phyloP scores from a whole-genome alignment of 306 rosid genomes.

The Casuarina cunninghamiana region DNA sequence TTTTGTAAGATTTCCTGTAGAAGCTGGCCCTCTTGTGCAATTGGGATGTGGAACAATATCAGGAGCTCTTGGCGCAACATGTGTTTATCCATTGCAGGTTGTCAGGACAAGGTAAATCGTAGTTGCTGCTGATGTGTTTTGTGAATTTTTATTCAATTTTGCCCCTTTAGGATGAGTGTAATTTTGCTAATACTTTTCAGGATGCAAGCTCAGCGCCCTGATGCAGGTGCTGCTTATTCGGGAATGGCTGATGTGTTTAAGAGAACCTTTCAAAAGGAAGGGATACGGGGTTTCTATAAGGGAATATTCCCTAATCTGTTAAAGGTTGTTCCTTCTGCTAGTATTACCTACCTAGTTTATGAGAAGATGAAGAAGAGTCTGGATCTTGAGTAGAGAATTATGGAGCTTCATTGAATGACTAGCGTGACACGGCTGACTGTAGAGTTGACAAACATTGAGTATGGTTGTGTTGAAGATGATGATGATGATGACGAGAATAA shows the following conservation, averaged over 20 bases:
- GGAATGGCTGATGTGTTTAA: conserved; percentile 89
- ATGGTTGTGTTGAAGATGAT: conserved; percentile 33
- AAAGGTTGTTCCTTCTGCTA: conserved; percentile 95
- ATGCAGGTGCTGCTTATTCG: conserved; percentile 37
- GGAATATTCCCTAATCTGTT: conserved; percentile 91
- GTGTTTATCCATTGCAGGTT: conserved; percentile 95
- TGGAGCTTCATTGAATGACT: conserved; percentile 18
- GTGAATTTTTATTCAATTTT: conserved; percentile 20
- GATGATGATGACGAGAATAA: conserved; percentile 49
- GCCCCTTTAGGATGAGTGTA: conserved; percentile 20
- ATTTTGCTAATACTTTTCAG: conserved; percentile 43
- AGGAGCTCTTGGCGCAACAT: conserved; percentile 92
- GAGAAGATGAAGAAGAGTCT: conserved; percentile 79
- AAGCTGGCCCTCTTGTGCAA: conserved; percentile 91
- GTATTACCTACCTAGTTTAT: conserved; percentile 89
- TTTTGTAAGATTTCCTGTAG: conserved; percentile 43
- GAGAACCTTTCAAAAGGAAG: conserved; percentile 76
- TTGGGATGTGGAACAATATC: conserved; percentile 94
- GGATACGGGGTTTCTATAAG: conserved; percentile 84
- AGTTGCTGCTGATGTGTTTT: conserved; percentile 22
- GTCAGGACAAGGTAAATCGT: conserved; percentile 77
- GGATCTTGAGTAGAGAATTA: conserved; percentile 64
- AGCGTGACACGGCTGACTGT: conserved; percentile 45
- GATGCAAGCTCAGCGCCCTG: conserved; percentile 82
- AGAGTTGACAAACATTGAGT: conserved; percentile 31